Conservation (phyloP, 2,329 filamentous ascomycete genomes). For the Fusarium ambrosium region DNA sequence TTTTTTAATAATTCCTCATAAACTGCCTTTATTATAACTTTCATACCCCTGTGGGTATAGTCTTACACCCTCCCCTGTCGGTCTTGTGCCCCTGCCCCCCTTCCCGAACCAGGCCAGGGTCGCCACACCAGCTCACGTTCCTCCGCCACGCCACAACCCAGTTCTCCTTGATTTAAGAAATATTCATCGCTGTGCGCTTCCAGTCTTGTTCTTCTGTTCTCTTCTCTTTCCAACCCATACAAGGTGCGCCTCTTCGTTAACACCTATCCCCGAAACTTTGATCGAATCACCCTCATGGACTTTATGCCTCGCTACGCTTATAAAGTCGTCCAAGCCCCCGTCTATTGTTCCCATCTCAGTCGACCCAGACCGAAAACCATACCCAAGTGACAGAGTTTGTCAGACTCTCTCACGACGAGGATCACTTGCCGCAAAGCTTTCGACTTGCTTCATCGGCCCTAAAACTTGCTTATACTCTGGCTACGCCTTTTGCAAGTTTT, state of each 20-base stretch:
- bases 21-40: no score
- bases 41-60: no score
- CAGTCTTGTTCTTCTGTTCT: not conserved
- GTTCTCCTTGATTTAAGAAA: conserved; percentile 39
- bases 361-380: conserved; percentile 39
- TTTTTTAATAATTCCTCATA: no score
- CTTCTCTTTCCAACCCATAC: conserved; percentile 16
- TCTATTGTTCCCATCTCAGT: conserved; percentile 38
- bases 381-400: conserved; percentile 40
- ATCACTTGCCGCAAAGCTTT: conserved; percentile 41
- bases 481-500: conserved; percentile 36
- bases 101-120: not conserved
- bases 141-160: conserved; percentile 41
- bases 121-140: conserved; percentile 26
- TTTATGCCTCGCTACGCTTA: conserved; percentile 44
- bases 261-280: conserved; percentile 28
- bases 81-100: not conserved
- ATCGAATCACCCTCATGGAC: conserved; percentile 43
- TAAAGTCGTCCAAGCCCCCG: conserved; percentile 34
- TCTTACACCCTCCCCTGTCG: no score
- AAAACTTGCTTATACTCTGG: conserved; percentile 19
- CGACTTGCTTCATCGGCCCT: conserved; percentile 18
- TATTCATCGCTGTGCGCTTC: conserved; percentile 35
- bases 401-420: conserved; percentile 30
- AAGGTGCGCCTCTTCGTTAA: conserved; percentile 34